Base-by-base conservation (phyloP, 2,329 filamentous ascomycete species). In the Tolypocladium ophioglossoides region DNA sequence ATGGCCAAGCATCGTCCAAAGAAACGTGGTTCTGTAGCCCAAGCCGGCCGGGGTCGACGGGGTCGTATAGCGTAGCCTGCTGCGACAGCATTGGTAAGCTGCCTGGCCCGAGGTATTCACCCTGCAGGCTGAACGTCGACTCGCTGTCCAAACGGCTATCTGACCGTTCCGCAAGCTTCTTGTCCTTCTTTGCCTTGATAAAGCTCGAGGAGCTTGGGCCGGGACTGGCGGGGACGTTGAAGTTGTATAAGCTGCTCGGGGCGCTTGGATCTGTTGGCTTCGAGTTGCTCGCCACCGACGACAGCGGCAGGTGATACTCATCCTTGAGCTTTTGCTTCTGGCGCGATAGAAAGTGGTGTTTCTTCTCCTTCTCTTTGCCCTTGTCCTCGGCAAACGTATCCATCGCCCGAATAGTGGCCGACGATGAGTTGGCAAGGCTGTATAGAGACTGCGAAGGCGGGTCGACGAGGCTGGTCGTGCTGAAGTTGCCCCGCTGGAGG, bases 151-250 rank as follows among this genome's bases (percentile, higher is more conserved):
- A 68, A 14, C 74, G 72, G 57, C 67, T 72, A 8, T 75, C 68
- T 54, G 72, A 77, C 60, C 84, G 83, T 58, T 89, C 86, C 58
- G 88, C 85, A 60, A 86, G 85, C 67, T 86, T 87, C 74, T 92
- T 95, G 65, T 96, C 90, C 56, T 87, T 92, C 64, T 94, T 87
- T 3, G 86, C 87, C 71, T 94, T 95, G 39, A 85, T 78, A 66
- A 97, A 95, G 35, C 80, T 76, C 30, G 77, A 79, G 52, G 76
- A 79, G 51, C 77, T 79, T 16, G 84, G 82, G 0, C 80, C 85
- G 1, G 88, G 87, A 56, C 85, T 90, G 9, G 85, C 78, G 1
- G 87, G 87, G 2, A 88, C 70, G 55, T 84, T 87, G 69, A 92
- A 91, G 57, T 83, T 90, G 72, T 92, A 92, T 5, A 92, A 70